Base-by-base conservation (phyloP, 768 basidiomycete species). In the Calocybe gangraenosa region DNA sequence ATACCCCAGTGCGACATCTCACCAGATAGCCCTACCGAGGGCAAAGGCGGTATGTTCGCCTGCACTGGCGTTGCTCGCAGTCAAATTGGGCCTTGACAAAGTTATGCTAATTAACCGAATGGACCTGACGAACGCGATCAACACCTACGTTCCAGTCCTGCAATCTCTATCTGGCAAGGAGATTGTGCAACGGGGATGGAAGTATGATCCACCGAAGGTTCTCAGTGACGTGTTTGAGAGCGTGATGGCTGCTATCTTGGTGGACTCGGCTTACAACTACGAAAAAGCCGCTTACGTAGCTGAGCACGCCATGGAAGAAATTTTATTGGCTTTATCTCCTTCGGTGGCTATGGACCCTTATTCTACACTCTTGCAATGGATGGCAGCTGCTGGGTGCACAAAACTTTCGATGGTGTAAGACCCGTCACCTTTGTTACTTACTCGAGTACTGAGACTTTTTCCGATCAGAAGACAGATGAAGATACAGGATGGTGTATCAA, bases 211-310 rank as follows among this genome's bases (percentile, higher is more conserved):
- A 7, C 91, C 92, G 0, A 95, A 95, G 63, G 83, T 78, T 5
- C 65, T 92, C 23, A 84, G 87, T 45, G 92, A 95, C 57, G 77
- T 91, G 3, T 73, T 94, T 42, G 92, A 95, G 64, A 87, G 90
- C 42, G 65, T 94, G 4, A 67, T 92, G 25, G 92, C 90, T 1
- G 91, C 89, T 2, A 69, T 95, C 15, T 75, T 95, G 21, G 76
- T 94, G 34, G 92, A 95, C 63, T 78, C 80, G 3, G 81, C 34
- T n/a, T 35, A 91, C 54, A 65, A 89, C 51, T 82, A 87, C 48
- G 87, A 90, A 40, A 77, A 70, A 47, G 79, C 82, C 3, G 75
- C 76, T 13, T 67, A 67, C 0, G 70, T 91, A 14, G 73, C 82
- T 17, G 78, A 84, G 59, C 52, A 67, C 35, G 65, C 81, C 17